Percentiles rank a stretch among this genome's conserved stretches.
Conservation (phyloP, 768 basidiomycete genomes). For the Gloeopeniophorella convolvens region DNA sequence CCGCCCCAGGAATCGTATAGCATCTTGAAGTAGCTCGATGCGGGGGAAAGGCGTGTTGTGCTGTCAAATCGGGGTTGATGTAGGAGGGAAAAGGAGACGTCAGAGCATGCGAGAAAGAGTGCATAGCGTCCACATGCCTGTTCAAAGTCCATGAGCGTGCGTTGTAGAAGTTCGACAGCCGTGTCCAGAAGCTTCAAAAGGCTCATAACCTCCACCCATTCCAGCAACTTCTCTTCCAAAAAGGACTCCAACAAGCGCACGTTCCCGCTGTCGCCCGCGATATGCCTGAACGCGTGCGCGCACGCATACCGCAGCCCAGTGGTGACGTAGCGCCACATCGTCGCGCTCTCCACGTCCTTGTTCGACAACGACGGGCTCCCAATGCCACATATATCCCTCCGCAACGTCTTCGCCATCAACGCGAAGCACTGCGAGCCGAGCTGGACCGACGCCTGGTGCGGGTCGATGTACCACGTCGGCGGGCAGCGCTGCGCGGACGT, state of each 20-base stretch:
- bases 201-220: slow-evolving; percentile 14
- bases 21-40: slow-evolving; percentile 11
- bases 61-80: not conserved
- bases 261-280: slow-evolving; percentile 1
- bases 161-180: slow-evolving; percentile 7
- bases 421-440: slow-evolving; percentile 11
- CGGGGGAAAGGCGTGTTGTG: not conserved
- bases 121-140: slow-evolving; percentile 9
- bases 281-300: not conserved
- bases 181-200: slow-evolving; percentile 4
- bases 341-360: not conserved
- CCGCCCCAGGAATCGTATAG: slow-evolving; percentile 7
- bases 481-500: slow-evolving; percentile 9
- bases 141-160: not conserved
- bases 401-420: slow-evolving; percentile 3
- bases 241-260: slow-evolving; percentile 5
- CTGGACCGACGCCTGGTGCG: not conserved
- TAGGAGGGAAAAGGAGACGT: not conserved
- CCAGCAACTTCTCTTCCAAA: slow-evolving; percentile 9
- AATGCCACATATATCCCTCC: slow-evolving; percentile 11
- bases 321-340: not conserved
- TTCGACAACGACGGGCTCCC: not conserved
- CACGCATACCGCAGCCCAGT: slow-evolving; percentile 11
- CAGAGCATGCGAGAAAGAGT: too few species aligned
- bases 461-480: slow-evolving; percentile 4